Evolutionary conservation across 2,329 filamentous ascomycete genomes (phyloP).

Genomic region (Talaromyces sp.): DNA sequence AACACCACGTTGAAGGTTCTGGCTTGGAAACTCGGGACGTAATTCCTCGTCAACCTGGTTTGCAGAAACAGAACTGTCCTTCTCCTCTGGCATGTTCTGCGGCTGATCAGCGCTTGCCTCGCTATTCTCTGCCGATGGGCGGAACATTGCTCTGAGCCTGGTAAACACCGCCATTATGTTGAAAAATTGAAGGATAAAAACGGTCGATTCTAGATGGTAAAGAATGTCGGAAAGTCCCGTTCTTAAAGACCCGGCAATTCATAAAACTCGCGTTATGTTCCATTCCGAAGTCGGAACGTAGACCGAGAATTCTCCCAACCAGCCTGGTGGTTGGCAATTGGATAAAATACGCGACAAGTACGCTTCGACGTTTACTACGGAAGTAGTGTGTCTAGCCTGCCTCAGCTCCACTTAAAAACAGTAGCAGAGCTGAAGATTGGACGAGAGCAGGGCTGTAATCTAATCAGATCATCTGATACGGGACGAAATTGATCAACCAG

Average conservation of each 20-base stretch:
- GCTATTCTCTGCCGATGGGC: no score
- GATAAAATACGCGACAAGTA: no score
- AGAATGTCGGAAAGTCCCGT: no score
- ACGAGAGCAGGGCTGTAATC: neutral
- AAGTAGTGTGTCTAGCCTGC: neutral
- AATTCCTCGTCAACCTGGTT: neutral
- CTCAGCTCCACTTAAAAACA: neutral
- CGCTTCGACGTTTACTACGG: neutral
- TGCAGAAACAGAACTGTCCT: neutral
- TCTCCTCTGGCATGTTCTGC: neutral
- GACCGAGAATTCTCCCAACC: no score
- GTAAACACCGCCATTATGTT: no score
- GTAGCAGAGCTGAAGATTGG: neutral
- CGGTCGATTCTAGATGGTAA: no score
- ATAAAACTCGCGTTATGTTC: no score
- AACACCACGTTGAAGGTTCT: slow-evolving; percentile 19
- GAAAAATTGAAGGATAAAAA: no score
- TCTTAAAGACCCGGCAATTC: no score
- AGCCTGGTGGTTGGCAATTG: no score
- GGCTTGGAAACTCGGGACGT: neutral
- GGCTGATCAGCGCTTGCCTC: neutral
- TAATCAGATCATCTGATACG: neutral
- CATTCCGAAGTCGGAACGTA: no score
- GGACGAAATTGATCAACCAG: neutral
- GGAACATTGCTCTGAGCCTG: no score